Conservation (phyloP, 208 protist species). For the Acanthamoeba castellanii region DNA sequence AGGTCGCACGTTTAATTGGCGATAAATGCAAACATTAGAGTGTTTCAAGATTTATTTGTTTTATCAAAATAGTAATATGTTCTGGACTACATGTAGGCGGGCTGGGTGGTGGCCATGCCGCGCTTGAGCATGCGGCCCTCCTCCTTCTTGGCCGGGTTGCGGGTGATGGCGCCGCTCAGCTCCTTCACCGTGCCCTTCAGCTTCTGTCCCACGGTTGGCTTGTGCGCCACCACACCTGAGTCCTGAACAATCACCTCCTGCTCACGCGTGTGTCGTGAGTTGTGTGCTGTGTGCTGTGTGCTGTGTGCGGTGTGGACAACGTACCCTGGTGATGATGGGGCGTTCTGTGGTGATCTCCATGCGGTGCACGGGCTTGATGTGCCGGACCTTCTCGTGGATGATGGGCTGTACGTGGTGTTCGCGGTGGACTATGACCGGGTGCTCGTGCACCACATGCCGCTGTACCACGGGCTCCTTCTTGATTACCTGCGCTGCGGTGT, state of each 20-base stretch:
- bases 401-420: constrained; percentile 45
- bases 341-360: neutral
- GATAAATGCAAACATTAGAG: no score
- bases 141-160: constrained; percentile 51
- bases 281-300: no score
- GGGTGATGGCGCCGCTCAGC: neutral
- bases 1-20: no score
- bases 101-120: constrained; percentile 8
- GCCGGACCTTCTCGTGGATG: constrained; percentile 3
- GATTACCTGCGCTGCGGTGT: neutral
- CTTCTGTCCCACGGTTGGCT: constrained; percentile 3
- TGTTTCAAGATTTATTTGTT: neutral
- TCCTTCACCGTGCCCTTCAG: constrained; percentile 17
- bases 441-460: constrained; percentile 13
- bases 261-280: no score
- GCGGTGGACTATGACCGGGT: neutral
- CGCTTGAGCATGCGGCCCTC: constrained; percentile 37
- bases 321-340: constrained; percentile 7
- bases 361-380: neutral
- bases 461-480: neutral
- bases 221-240: neutral
- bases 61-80: neutral
- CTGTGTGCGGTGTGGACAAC: no score
- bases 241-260: constrained; percentile 36
- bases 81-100: neutral